Percentiles rank a stretch among this genome's conserved stretches.
phyloP scores from a whole-genome alignment of 176 grass and related monocot genomes.

The Tillandsia fasciculata region DNA sequence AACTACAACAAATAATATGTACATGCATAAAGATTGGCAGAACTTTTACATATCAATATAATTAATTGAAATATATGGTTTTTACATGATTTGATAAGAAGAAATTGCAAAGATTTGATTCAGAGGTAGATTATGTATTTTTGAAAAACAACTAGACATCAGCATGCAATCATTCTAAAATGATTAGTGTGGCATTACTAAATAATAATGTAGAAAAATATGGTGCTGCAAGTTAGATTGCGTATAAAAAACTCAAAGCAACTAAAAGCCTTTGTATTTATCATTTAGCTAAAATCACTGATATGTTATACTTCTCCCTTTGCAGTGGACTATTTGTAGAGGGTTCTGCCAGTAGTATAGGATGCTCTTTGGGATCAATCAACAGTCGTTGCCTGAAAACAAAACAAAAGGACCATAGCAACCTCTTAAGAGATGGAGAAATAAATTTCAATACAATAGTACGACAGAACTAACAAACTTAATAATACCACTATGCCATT shows the following conservation, averaged over 20 bases:
- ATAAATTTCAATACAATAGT: not conserved
- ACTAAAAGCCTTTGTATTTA: not conserved
- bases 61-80: not conserved
- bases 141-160: not conserved
- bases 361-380: constrained; percentile 97
- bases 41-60: not conserved
- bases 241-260: not conserved
- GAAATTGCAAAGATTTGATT: too few species aligned
- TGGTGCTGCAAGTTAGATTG: not conserved
- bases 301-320: constrained; percentile 67
- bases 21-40: not conserved
- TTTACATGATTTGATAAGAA: too few species aligned
- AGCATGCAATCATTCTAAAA: not conserved
- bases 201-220: too few species aligned
- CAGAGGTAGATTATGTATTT: not conserved
- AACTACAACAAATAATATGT: not conserved
- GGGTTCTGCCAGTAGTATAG: constrained; percentile 91
- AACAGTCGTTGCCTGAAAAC: constrained; percentile 59
- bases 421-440: not conserved
- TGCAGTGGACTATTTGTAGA: constrained; percentile 70
- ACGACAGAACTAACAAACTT: too few species aligned
- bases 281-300: not conserved
- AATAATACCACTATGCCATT: too few species aligned
- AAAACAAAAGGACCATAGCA: not conserved
- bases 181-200: too few species aligned